phyloP scores from a whole-genome alignment of 495 filamentous ascomycete species.

The Amniculicola lignicola region DNA sequence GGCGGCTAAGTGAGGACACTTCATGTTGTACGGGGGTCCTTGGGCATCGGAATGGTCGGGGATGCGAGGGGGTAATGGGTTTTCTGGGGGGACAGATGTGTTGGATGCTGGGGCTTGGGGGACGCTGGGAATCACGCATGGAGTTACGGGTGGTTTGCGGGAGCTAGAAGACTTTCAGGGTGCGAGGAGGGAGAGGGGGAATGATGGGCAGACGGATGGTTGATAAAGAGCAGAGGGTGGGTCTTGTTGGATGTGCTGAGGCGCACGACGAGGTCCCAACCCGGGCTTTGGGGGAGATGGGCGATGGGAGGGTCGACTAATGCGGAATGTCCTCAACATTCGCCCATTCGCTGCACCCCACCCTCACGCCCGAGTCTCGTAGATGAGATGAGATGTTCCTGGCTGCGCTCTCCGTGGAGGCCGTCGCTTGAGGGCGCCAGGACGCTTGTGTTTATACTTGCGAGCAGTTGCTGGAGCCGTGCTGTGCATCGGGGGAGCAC shows the following conservation, averaged over 20 bases:
- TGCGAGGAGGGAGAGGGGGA: too few relatives aligned
- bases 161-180: too few relatives aligned
- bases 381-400: too few relatives aligned
- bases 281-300: neutral
- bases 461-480: neutral
- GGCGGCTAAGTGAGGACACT: too few relatives aligned
- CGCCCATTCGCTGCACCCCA: too few relatives aligned
- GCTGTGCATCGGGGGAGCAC: constrained; percentile 1
- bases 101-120: constrained; percentile 3
- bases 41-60: too few relatives aligned
- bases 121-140: too few relatives aligned
- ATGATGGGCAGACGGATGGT: neutral
- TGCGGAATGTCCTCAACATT: constrained; percentile 10
- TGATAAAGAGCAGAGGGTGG: neutral
- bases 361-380: too few relatives aligned
- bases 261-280: neutral
- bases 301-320: neutral
- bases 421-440: too few relatives aligned
- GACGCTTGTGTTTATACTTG: neutral
- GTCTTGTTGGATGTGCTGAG: constrained; percentile 11
- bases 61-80: neutral
- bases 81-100: neutral
- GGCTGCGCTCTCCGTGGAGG: too few relatives aligned
- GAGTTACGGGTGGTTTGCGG: too few relatives aligned
- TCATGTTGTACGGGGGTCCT: too few relatives aligned